phyloP scores from a whole-genome alignment of 768 basidiomycete genomes.

The Infundibulicybe gibba region DNA sequence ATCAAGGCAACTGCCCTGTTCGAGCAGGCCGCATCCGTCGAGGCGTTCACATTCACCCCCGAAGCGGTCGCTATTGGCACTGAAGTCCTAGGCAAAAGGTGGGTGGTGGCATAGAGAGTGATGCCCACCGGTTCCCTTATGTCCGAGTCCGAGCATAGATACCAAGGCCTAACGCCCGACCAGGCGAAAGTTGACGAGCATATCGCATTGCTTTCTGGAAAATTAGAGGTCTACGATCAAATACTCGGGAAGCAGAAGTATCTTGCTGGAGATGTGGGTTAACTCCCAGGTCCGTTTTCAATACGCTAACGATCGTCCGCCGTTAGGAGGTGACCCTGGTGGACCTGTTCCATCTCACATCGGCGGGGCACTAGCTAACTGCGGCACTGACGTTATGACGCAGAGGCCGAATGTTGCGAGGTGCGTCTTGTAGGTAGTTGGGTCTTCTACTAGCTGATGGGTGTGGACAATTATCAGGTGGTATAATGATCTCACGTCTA shows the following conservation, averaged over 20 bases:
- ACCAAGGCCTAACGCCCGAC: slow-evolving; percentile 4
- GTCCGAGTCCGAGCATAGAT: not conserved
- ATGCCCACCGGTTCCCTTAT: no score
- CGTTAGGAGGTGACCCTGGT: slow-evolving; percentile 30
- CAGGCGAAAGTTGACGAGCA: slow-evolving; percentile 15
- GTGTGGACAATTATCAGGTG: slow-evolving; percentile 24
- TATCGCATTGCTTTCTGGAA: slow-evolving; percentile 20
- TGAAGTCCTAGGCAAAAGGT: slow-evolving; percentile 47
- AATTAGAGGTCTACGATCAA: slow-evolving; percentile 38
- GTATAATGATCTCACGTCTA: slow-evolving; percentile 42
- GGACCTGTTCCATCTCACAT: slow-evolving; percentile 37
- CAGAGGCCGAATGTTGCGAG: slow-evolving; percentile 37
- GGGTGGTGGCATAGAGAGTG: slow-evolving; percentile 11
- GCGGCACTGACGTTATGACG: slow-evolving; percentile 18
- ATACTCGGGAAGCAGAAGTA: slow-evolving; percentile 42
- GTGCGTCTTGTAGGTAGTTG: slow-evolving; percentile 11
- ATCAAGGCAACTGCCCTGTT: slow-evolving; percentile 29
- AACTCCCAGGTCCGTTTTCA: not conserved
- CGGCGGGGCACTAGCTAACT: slow-evolving; percentile 11
- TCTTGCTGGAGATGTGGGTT: slow-evolving; percentile 40
- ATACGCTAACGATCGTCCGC: not conserved
- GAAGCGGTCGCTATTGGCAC: slow-evolving; percentile 22
- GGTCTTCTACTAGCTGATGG: not conserved
- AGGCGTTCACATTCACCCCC: slow-evolving; percentile 40
- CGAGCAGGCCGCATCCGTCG: slow-evolving; percentile 38